A percentile compares a stretch with the other conserved stretches of the same genome.
Evolutionary conservation across 306 rosid genomes (phyloP).

Genomic region (Gillenia trifoliata): DNA sequence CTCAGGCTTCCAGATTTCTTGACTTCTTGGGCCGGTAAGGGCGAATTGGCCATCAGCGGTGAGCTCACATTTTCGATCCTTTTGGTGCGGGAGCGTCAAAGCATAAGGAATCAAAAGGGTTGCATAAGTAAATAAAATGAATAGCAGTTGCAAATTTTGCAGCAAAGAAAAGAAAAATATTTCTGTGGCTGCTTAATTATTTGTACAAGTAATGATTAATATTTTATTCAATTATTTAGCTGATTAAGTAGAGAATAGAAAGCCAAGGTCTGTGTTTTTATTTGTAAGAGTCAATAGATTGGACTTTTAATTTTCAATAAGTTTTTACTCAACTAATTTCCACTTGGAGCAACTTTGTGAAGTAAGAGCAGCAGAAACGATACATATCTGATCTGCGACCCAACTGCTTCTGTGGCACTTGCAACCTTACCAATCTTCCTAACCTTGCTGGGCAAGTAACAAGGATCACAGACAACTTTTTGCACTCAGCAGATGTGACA

Average conservation of each 20-base stretch:
- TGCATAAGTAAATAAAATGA: not conserved
- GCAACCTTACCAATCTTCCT: conserved; percentile 95
- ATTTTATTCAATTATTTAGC: no score
- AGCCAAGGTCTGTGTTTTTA: no score
- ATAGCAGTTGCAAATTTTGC: not conserved
- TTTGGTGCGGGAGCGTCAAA: conserved; percentile 4
- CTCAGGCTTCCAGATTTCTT: conserved; percentile 1
- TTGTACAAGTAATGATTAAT: no score
- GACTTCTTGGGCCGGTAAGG: conserved; percentile 2
- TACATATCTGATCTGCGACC: conserved; percentile 94
- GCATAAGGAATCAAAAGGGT: not conserved
- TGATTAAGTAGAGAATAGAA: no score
- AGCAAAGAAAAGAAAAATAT: not conserved
- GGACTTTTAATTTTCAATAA: no score
- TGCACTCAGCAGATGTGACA: conserved; percentile 90
- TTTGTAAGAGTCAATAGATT: no score
- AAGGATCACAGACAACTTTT: conserved; percentile 94
- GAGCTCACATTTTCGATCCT: conserved; percentile 12
- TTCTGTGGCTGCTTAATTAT: no score
- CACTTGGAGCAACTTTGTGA: no score
- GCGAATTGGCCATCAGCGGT: conserved; percentile 1
- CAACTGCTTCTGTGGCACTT: conserved; percentile 91
- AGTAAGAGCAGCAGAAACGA: no score
- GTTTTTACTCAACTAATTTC: no score
- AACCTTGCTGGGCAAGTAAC: conserved; percentile 86